Percentiles rank a stretch among this genome's conserved stretches.
Conservation (phyloP, 441 rosid genomes). For the Bruguiera hainesii region DNA sequence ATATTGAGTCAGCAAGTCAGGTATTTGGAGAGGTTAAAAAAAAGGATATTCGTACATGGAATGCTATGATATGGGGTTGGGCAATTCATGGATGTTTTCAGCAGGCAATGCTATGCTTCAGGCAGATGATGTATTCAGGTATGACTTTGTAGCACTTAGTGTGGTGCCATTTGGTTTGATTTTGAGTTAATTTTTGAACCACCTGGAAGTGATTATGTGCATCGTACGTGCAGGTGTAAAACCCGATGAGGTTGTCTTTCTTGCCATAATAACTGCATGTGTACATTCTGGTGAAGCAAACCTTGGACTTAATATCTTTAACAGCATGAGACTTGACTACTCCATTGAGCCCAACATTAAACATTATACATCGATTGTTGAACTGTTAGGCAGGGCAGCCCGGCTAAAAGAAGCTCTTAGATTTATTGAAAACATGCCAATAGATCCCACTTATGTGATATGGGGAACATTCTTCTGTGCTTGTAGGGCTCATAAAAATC, state of each 20-base stretch:
- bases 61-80: slow-evolving; percentile 71
- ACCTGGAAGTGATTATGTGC: background rate
- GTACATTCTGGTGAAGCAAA: slow-evolving; percentile 50
- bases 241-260: slow-evolving; percentile 61
- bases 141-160: background rate
- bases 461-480: slow-evolving; percentile 67
- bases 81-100: slow-evolving; percentile 48
- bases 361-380: slow-evolving; percentile 53
- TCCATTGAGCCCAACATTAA: slow-evolving; percentile 55
- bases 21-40: slow-evolving; percentile 42
- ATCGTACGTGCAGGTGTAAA: slow-evolving; percentile 45
- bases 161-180: background rate
- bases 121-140: slow-evolving; percentile 63
- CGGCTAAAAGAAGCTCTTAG: slow-evolving; percentile 45
- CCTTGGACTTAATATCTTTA: slow-evolving; percentile 53
- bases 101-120: slow-evolving; percentile 54
- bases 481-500: slow-evolving; percentile 49
- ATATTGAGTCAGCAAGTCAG: slow-evolving; percentile 43
- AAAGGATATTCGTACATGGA: slow-evolving; percentile 55
- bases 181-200: background rate
- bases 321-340: slow-evolving; percentile 66
- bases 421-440: slow-evolving; percentile 48
- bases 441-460: slow-evolving; percentile 51
- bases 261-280: slow-evolving; percentile 55
- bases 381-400: slow-evolving; percentile 62